Conservation (phyloP, 1,284 basidiomycete species). For the Rhodotorula sp. region DNA sequence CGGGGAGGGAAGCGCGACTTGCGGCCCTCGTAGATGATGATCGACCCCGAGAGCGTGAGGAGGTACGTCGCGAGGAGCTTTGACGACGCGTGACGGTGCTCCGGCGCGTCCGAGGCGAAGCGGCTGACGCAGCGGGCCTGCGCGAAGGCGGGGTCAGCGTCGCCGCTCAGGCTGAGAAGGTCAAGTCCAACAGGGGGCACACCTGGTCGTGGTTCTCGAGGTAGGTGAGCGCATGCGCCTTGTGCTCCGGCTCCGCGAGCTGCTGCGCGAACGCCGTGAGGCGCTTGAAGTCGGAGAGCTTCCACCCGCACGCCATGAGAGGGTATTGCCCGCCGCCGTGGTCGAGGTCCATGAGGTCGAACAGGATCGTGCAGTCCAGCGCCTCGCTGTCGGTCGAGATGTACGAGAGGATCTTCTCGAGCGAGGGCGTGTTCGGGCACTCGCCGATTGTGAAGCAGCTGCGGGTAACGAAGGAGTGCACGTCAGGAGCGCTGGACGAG, state of each 20-base stretch:
- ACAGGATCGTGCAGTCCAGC: conserved; percentile 66
- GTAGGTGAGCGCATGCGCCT: conserved; percentile 21
- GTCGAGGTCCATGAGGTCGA: conserved; percentile 53
- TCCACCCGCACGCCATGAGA: conserved; percentile 59
- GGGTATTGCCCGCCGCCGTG: conserved; percentile 44
- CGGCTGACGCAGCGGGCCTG: conserved; percentile 60
- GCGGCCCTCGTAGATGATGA: conserved; percentile 70
- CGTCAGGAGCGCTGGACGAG: too few relatives aligned
- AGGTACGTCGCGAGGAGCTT: conserved; percentile 68
- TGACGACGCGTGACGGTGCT: conserved; percentile 61
- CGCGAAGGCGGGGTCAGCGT: conserved; percentile 57
- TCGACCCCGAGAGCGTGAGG: conserved; percentile 64
- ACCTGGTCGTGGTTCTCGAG: conserved; percentile 67
- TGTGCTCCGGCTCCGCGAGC: conserved; percentile 54
- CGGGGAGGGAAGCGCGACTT: not conserved
- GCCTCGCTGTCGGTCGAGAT: conserved; percentile 65
- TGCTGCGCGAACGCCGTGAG: conserved; percentile 59
- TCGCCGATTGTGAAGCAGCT: conserved; percentile 68
- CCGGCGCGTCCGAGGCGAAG: conserved; percentile 63
- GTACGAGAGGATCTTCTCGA: conserved; percentile 52
- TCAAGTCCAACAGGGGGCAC: conserved; percentile 54
- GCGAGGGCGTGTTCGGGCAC: conserved; percentile 61
- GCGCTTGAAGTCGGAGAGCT: conserved; percentile 61
- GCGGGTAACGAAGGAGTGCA: not conserved
- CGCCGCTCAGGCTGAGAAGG: not conserved